Percentiles rank a stretch among this genome's conserved stretches.
Conservation (phyloP, 768 basidiomycete species). For the Asterophora parasitica region DNA sequence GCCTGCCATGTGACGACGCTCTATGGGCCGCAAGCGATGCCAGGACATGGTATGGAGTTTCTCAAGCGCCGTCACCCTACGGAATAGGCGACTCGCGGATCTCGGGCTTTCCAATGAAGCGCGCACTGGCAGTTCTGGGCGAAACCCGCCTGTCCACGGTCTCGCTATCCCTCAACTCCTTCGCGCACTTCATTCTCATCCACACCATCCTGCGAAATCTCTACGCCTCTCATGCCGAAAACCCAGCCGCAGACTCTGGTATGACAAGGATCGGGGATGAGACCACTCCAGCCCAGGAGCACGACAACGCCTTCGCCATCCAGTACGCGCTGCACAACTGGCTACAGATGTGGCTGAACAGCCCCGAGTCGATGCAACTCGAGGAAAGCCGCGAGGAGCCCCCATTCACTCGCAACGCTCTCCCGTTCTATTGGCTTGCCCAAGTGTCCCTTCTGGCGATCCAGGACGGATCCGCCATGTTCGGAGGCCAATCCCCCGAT, state of each 20-base stretch:
- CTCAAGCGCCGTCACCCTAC: conserved; percentile 38
- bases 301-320: conserved; percentile 23
- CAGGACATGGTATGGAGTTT: conserved; percentile 43
- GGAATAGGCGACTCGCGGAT: conserved; percentile 31
- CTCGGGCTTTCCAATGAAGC: conserved; percentile 34
- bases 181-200: conserved; percentile 41
- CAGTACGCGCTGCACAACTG: conserved; percentile 57
- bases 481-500: conserved; percentile 12
- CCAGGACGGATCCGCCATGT: conserved; percentile 37
- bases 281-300: conserved; percentile 3
- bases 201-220: conserved; percentile 42
- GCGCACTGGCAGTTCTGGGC: conserved; percentile 29
- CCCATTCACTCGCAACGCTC: conserved; percentile 38
- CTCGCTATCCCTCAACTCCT: conserved; percentile 32
- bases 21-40: conserved; percentile 47
- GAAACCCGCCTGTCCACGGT: conserved; percentile 26
- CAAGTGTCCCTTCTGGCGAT: conserved; percentile 49
- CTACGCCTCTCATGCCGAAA: conserved; percentile 21
- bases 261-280: conserved; percentile 3
- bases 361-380: conserved; percentile 27
- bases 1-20: conserved; percentile 52
- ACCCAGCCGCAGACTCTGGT: conserved; percentile 8
- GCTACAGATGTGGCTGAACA: conserved; percentile 50
- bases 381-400: conserved; percentile 26
- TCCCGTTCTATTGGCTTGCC: conserved; percentile 63